Base-by-base conservation (phyloP, 371 early-diverging fungal genomes). In the Mucor velutinosus region DNA sequence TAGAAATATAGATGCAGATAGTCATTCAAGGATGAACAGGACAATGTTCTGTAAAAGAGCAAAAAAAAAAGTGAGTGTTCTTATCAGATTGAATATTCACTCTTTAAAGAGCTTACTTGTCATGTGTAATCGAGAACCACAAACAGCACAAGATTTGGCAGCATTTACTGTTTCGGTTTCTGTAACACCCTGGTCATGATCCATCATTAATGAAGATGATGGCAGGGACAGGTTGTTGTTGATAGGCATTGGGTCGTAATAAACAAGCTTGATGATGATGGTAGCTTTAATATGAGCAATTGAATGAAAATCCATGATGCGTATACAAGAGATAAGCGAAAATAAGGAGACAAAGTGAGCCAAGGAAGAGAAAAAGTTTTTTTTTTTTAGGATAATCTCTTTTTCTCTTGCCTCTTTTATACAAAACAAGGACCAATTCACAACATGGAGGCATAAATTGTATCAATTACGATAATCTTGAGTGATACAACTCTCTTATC, bases 61-160 rank as follows among this genome's bases (percentile, higher is more conserved):
- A 10, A 10, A 64, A 60, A 57, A 29, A 59, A 7, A 61, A 27
- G 49, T 29, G 21, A 56, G n/a, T 45, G n/a, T 8, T 23, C 19
- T 53, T 25, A 27, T 53, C 7, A 25, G 45, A 62, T 25, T 17
- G 7, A 33, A 8, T 21, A 62, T 19, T 19, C 23, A 59, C 30
- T 0, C 59, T 19, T 8, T 10, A 14, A 23, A 47, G 35, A 33
- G 7, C 33, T 66, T 69, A 78, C 78, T 76, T 57, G 78, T 76
- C 74, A 76, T 75, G 64, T 78, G 78, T 19, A 71, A 66, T 27
- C 39, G 53, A 14, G 78, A 78, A 4, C 78, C 78, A 64, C 78
- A 78, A 23, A 78, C 74, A 23, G 78, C 78, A 37, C 78, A 78
- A 4, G 60, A 39, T 23, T 43, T 62, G n/a, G 45, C 51, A 11